Base-by-base conservation (phyloP, 148 eudicot species). In the Linanthus parryae region DNA sequence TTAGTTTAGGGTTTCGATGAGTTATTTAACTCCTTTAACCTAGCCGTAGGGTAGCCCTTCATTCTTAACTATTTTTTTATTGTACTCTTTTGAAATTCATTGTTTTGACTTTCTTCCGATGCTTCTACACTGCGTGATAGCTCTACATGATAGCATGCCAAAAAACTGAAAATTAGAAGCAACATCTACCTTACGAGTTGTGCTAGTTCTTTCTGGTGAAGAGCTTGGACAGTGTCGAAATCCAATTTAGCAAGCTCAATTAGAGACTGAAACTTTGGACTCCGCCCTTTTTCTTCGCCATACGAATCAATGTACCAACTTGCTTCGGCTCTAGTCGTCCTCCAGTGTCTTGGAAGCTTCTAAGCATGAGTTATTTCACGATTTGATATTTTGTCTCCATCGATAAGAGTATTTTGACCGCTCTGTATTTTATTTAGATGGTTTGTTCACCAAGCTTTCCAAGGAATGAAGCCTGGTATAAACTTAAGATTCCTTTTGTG, bases 211-310 rank as follows among this genome's bases (percentile, higher is more conserved):
- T 52, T 31, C 29, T 59, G 71, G 22, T 65, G 14, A 5, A 27
- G 22, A 1, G 58, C 31, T 52, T 65, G 70, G 0, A 65, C 40
- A 4, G 52, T 36, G 36, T 66, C 59, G 59, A 48, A 66, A 29
- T 66, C 71, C 20, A 66, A 25, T 23, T 58, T 66, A 15, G 71
- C 71, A 8, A 66, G 58, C 23, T 59, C 54, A 46, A 66, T 47
- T 20, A 65, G 23, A 51, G 26, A 10, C n/a, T 27, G 53, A 24
- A 51, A 51, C 38, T 14, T 34, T n/a, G n/a, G n/a, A n/a, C n/a
- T n/a, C n/a, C n/a, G n/a, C 16, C 58, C 25, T 1, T 30, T n/a
- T 19, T 25, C 37, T 17, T 21, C 34, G 16, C 58, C 45, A 12
- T 65, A 44, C 3, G 25, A 14, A 20, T 52, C 54, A 10, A 65